Evolutionary conservation across 2,329 filamentous ascomycete species (phyloP).

Genomic region (Aspergillus brasiliensis): DNA sequence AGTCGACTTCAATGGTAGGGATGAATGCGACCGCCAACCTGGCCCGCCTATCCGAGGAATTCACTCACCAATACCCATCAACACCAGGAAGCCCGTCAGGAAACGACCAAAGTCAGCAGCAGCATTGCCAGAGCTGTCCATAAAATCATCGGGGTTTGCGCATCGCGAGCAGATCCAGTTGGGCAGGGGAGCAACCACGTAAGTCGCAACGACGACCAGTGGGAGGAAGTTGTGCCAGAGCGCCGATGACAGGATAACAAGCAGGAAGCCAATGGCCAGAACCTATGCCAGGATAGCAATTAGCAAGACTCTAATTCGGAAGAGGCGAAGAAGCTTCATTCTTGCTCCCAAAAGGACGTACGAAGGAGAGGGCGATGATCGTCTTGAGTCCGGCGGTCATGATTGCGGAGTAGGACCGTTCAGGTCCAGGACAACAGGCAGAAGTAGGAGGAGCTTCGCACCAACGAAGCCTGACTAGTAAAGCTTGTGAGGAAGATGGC

Average conservation of each 20-base stretch:
- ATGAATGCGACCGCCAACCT: not conserved
- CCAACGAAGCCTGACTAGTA: conserved; percentile 3
- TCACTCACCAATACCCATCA: conserved; percentile 92
- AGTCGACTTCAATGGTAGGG: not conserved
- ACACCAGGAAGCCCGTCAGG: conserved; percentile 89
- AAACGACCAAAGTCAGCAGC: conserved; percentile 93
- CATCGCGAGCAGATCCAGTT: conserved; percentile 95
- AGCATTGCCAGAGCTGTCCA: conserved; percentile 78
- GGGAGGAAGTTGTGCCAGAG: conserved; percentile 95
- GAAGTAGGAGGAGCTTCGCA: conserved; percentile 5
- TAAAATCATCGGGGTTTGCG: conserved; percentile 93
- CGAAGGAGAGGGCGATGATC: conserved; percentile 98
- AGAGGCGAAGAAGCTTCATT: not conserved
- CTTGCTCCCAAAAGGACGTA: conserved; percentile 45
- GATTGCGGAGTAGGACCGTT: conserved; percentile 33
- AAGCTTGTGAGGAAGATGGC: not conserved
- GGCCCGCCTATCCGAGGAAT: not conserved
- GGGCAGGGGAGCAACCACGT: conserved; percentile 87
- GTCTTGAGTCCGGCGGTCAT: conserved; percentile 92
- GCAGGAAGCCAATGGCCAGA: conserved; percentile 96
- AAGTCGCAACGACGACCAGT: conserved; percentile 92
- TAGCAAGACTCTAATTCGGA: not conserved
- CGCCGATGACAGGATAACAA: conserved; percentile 96
- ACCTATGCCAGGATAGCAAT: conserved; percentile 53
- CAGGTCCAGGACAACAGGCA: conserved; percentile 15